phyloP scores from a whole-genome alignment of 106 monocot species.

The Dendrobium huoshanense region DNA sequence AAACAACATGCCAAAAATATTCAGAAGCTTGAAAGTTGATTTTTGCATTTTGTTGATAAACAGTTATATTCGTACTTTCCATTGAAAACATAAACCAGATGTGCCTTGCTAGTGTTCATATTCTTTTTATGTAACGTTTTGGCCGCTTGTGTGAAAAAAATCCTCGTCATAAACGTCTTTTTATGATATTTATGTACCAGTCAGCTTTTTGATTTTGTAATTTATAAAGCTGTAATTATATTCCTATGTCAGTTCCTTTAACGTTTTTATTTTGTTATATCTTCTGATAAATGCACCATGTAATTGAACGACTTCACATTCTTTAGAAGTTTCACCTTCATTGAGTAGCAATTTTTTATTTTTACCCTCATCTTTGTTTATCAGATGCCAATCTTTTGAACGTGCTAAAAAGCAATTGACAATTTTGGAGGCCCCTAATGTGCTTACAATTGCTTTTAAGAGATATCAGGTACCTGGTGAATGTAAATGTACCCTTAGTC shows the following conservation, averaged over 20 bases:
- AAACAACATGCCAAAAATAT: not conserved
- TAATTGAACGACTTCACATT: not conserved
- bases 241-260: not conserved
- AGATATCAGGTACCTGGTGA: constrained; percentile 55
- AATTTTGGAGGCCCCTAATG: constrained; percentile 67
- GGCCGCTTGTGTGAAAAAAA: not conserved
- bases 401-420: constrained; percentile 65
- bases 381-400: constrained; percentile 65
- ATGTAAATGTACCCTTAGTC: not conserved
- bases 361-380: not conserved
- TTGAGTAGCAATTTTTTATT: not conserved
- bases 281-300: not conserved
- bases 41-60: not conserved
- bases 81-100: not conserved
- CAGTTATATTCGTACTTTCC: not conserved
- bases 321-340: not conserved
- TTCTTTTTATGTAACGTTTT: not conserved
- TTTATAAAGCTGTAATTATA: not conserved
- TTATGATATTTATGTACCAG: not conserved
- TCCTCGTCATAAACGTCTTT: not conserved
- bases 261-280: not conserved
- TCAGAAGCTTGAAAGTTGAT: not conserved
- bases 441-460: constrained; percentile 68
- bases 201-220: not conserved
- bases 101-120: not conserved